Evolutionary conservation across 2,329 filamentous ascomycete genomes (phyloP).

Genomic region (Magnaporthiopsis incrustans): DNA sequence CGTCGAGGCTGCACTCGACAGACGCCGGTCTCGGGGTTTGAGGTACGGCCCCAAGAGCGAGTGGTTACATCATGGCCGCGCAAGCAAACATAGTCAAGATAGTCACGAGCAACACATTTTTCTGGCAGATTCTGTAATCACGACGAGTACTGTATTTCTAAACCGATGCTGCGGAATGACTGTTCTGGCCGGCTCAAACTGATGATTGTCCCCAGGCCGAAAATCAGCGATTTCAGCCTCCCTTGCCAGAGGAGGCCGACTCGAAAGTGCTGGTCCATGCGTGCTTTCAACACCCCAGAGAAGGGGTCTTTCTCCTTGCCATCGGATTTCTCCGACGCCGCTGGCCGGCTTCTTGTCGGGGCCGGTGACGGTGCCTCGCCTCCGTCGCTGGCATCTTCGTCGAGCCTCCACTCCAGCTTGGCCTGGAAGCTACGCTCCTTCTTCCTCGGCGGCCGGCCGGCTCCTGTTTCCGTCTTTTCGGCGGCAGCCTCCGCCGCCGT

Average conservation of each 20-base stretch:
- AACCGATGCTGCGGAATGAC: slow-evolving; percentile 66
- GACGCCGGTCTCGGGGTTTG: too few relatives aligned
- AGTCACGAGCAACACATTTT: background rate
- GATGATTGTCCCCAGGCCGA: slow-evolving; percentile 81
- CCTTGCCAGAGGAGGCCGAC: slow-evolving; percentile 90
- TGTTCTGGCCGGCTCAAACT: slow-evolving; percentile 70
- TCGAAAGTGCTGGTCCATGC: slow-evolving; percentile 79
- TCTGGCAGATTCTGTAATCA: slow-evolving; percentile 30
- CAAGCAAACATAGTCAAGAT: background rate
- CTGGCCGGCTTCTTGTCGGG: slow-evolving; percentile 14
- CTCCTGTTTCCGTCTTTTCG: background rate
- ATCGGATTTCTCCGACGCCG: slow-evolving; percentile 10
- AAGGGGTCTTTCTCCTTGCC: slow-evolving; percentile 52
- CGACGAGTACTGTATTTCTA: slow-evolving; percentile 78
- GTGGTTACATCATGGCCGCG: background rate
- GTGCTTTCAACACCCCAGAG: slow-evolving; percentile 81
- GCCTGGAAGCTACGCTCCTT: slow-evolving; percentile 37
- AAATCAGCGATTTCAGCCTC: slow-evolving; percentile 81
- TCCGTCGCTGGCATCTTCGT: slow-evolving; percentile 15
- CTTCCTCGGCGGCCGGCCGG: slow-evolving; percentile 13
- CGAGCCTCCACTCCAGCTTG: slow-evolving; percentile 41
- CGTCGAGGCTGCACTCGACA: too few relatives aligned
- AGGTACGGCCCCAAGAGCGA: background rate
- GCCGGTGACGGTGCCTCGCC: slow-evolving; percentile 21
- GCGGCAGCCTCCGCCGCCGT: background rate